Evolutionary conservation across 495 filamentous ascomycete genomes (phyloP), one percentile per base, ranked within the genome.

Genomic region (Oidiodendron maius): DNA sequence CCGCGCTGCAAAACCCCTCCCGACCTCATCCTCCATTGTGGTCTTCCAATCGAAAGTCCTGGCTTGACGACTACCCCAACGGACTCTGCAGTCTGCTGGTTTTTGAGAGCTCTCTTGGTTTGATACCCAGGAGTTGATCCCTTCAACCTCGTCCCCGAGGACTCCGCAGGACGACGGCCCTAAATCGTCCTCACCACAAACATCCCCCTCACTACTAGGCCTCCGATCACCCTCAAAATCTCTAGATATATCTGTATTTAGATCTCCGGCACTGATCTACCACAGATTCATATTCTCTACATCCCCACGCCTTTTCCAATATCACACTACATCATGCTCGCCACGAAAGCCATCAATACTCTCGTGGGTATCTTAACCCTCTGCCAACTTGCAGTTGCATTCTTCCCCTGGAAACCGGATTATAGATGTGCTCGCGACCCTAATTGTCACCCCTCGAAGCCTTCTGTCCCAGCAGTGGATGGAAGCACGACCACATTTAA

Each of bases 391-490:
- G 42, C 50, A 25, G 18, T 32, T 8, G 56, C 59, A 3, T 66
- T 73, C 50, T 65, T 58, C 43, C 63, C 63, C 4, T 67, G 58
- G 42, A 39, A 36, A 9, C 58, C 58, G 4, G 43, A 44, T 13
- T 50, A 43, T 35, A 40, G 38, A 24, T 40, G 38, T 22, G 20
- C 22, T 4, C 18, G 4, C 4, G 38, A 21, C 20, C 38, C 20
- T 4, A 21, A 23, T 30, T 26, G 41, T 15, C 13, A 6, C n/a
- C 37, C 10, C 38, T 51, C 17, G 41, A 50, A 24, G 22, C 30
- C 11, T 28, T 11, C 13, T 20, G 24, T 16, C 3, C 38, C 26
- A 37, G 45, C 25, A 15, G 15, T 13, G 23, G 44, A 52, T 10
- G 40, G 10, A 36, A 44, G 40, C 22, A 21, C n/a, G 10, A 24